These are phyloP conservation scores for Plasmodium cynomolgi DNA, from an alignment of 169 alveolate species.

Conservation along the genomic window DNA sequence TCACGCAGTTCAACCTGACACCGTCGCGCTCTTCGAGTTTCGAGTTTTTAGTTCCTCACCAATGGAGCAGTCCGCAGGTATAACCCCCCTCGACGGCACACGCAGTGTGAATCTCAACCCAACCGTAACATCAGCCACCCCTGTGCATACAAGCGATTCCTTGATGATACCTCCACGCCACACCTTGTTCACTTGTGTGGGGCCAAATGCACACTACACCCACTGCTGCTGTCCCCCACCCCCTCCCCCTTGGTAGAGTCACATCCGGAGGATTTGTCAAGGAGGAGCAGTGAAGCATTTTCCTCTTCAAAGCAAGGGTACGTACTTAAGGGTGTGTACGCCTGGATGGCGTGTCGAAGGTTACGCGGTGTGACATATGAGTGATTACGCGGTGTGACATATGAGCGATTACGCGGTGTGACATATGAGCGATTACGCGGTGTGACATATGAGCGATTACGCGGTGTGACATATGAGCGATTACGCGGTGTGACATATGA, in stretches of 20 bases:
- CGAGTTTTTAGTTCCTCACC: too few relatives aligned
- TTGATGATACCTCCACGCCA: not conserved
- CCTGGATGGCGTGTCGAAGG: not conserved
- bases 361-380: not conserved
- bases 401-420: too few relatives aligned
- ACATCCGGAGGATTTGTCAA: not conserved
- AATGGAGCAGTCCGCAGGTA: constrained; percentile 2
- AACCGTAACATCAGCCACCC: not conserved
- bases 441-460: not conserved
- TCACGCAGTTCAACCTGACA: not conserved
- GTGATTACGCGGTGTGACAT: not conserved
- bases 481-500: not conserved
- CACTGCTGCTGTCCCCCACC: not conserved
- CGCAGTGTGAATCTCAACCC: not conserved
- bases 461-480: not conserved
- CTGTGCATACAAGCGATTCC: not conserved
- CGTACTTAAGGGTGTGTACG: not conserved
- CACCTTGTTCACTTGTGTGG: not conserved
- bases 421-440: not conserved
- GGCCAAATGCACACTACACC: not conserved
- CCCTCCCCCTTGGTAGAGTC: not conserved
- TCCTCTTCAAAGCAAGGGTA: not conserved
- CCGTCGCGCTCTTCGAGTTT: not conserved
- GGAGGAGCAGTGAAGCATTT: not conserved
- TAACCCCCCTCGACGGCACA: not conserved